phyloP scores from a whole-genome alignment of 768 basidiomycete species.

The Termitomyces sp. region DNA sequence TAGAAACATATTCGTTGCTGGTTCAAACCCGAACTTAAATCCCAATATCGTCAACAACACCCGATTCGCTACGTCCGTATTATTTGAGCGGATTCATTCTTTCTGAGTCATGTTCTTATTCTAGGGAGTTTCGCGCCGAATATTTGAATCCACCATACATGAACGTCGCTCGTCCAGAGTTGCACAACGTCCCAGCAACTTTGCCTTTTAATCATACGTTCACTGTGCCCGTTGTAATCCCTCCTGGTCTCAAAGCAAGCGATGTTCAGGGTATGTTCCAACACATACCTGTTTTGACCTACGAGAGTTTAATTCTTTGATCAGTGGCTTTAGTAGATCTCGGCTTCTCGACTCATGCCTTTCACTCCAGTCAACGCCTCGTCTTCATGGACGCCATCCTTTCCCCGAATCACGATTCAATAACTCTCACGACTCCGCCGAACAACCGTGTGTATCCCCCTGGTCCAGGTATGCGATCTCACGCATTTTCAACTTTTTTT shows the following conservation, averaged over 20 bases:
- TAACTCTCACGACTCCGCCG: constrained; percentile 29
- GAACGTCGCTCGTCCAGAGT: constrained; percentile 25
- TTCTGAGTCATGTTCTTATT: constrained; percentile 15
- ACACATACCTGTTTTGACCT: neutral
- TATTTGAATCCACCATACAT: constrained; percentile 39
- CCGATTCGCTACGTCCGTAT: constrained; percentile 4
- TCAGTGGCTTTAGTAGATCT: constrained; percentile 35
- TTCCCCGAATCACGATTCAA: constrained; percentile 22
- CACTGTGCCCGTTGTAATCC: constrained; percentile 26
- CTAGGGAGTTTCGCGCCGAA: constrained; percentile 34
- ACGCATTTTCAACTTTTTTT: neutral
- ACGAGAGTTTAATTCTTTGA: neutral
- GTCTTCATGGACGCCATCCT: constrained; percentile 29
- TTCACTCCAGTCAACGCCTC: constrained; percentile 23
- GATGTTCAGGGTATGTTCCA: constrained; percentile 20
- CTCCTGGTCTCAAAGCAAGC: constrained; percentile 19
- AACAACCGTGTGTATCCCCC: constrained; percentile 34
- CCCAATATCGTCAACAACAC: constrained; percentile 6
- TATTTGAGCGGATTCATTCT: constrained; percentile 11
- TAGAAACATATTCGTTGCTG: constrained; percentile 26
- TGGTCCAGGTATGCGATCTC: constrained; percentile 17
- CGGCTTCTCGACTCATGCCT: constrained; percentile 35
- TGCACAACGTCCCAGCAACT: constrained; percentile 29
- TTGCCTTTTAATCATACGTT: constrained; percentile 31
- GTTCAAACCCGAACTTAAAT: constrained; percentile 33